These are phyloP conservation scores for Zygoascus meyerae DNA, from an alignment of 1,139 yeast genomes.

Conservation along the genomic window DNA sequence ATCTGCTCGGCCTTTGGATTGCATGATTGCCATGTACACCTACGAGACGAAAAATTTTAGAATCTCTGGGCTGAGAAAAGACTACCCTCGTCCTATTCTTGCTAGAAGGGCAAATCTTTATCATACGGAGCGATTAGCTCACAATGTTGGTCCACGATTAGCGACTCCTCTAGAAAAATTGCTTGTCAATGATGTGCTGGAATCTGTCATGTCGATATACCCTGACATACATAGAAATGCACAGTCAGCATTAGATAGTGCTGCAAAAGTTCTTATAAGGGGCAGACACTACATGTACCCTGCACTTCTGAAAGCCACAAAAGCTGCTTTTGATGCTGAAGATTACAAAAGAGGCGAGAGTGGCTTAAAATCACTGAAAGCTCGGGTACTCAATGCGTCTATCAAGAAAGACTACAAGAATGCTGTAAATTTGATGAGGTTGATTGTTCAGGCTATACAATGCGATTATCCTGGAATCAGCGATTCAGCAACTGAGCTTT, in stretches of 20 bases:
- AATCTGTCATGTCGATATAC: conserved; percentile 64
- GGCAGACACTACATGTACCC: conserved; percentile 40
- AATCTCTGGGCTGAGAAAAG: conserved; percentile 52
- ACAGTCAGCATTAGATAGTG: conserved; percentile 60
- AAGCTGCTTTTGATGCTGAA: conserved; percentile 47
- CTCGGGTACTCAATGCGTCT: conserved; percentile 39
- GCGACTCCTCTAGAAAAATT: conserved; percentile 62
- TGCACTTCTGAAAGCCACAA: conserved; percentile 45
- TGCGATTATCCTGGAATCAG: conserved; percentile 47
- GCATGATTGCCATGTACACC: conserved; percentile 40
- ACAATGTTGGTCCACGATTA: conserved; percentile 70
- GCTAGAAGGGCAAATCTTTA: conserved; percentile 73
- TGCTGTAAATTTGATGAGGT: conserved; percentile 41
- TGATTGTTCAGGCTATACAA: conserved; percentile 53
- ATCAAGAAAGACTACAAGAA: conserved; percentile 54
- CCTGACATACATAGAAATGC: conserved; percentile 67
- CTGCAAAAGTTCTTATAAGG: conserved; percentile 69
- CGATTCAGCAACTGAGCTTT: conserved; percentile 31
- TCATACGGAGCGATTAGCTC: conserved; percentile 68
- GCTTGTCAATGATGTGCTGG: conserved; percentile 64
- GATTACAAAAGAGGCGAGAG: conserved; percentile 62
- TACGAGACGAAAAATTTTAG: conserved; percentile 45
- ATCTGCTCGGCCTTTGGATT: conserved; percentile 52
- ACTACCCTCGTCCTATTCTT: conserved; percentile 71
- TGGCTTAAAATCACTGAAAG: conserved; percentile 44